Evolutionary conservation across 1,139 yeast genomes (phyloP), one percentile per base, ranked within the genome.

Genomic region (Suhomyces kunorum): DNA sequence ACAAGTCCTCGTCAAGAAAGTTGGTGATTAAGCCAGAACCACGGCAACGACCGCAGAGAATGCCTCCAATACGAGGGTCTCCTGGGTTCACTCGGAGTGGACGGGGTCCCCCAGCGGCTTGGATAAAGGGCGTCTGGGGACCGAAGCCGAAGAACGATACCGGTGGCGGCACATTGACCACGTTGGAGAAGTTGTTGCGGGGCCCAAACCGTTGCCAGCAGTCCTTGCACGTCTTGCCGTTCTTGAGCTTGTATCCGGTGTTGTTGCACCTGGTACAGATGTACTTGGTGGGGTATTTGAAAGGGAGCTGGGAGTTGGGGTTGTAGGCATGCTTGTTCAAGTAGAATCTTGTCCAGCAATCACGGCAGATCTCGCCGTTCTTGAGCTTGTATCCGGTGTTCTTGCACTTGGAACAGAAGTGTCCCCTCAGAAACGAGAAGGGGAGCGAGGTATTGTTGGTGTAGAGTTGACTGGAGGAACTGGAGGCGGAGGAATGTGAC

Each of bases 61-160:
- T 59, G 1, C 96, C 96, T 0, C 96, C 96, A 9, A 87, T 65
- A 17, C 90, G 60, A 0, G 95, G 95, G 50, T 88, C 95, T 1
- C 96, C 96, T 0, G 96, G 95, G 8, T 56, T 61, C 1, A 86
- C 85, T 23, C 78, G 64, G 8, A 76, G 37, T 0, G 81, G 34
- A 12, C 40, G 29, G 9, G 42, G 35, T 8, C 38, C 38, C 6
- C 42, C 42, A 19, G 12, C n/a, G n/a, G n/a, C n/a, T n/a, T n/a
- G n/a, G n/a, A n/a, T n/a, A n/a, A n/a, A n/a, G n/a, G n/a, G n/a
- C n/a, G n/a, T n/a, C n/a, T n/a, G n/a, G n/a, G n/a, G n/a, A 8
- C 25, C 29, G 22, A 39, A 34, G n/a, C 33, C 28, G n/a, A 28
- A 14, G 15, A 24, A n/a, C 8, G 38, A 28, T 18, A 36, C 20